These are phyloP conservation scores for Wickerhamia fluorescens DNA, from an alignment of 805 yeast species.

Conservation along the genomic window DNA sequence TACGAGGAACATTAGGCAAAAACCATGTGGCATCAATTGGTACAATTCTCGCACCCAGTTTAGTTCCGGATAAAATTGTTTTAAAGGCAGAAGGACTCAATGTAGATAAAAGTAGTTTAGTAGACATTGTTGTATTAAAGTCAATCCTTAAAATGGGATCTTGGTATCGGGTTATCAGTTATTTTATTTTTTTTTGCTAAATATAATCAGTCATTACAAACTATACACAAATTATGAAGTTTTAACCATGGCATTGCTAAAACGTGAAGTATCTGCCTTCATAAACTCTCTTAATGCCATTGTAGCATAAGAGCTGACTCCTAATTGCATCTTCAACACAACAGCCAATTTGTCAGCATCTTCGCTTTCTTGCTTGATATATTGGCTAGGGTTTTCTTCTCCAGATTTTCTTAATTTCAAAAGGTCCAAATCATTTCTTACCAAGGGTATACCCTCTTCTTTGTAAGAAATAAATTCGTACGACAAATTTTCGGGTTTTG, in stretches of 20 bases:
- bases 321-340: conserved; percentile 67
- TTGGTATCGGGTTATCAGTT: too few species aligned
- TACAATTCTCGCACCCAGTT: conserved; percentile 24
- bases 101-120: conserved; percentile 5
- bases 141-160: too few species aligned
- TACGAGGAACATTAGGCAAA: conserved; percentile 65
- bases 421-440: conserved; percentile 67
- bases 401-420: conserved; percentile 18
- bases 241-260: conserved; percentile 13
- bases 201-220: too few species aligned
- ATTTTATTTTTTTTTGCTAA: too few species aligned
- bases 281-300: conserved; percentile 93
- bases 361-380: conserved; percentile 8
- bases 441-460: conserved; percentile 61
- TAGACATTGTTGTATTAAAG: conserved; percentile 2
- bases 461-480: conserved; percentile 57
- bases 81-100: conserved; percentile 9
- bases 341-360: conserved; percentile 55
- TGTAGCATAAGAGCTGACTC: conserved; percentile 89
- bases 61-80: conserved; percentile 4
- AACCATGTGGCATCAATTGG: conserved; percentile 92
- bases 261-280: conserved; percentile 60
- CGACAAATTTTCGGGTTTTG: conserved; percentile 57
- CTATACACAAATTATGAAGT: too few species aligned
- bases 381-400: conserved; percentile 17